Base-by-base conservation (phyloP, 129 eudicot genomes). In the Chrysanthemum seticuspe region DNA sequence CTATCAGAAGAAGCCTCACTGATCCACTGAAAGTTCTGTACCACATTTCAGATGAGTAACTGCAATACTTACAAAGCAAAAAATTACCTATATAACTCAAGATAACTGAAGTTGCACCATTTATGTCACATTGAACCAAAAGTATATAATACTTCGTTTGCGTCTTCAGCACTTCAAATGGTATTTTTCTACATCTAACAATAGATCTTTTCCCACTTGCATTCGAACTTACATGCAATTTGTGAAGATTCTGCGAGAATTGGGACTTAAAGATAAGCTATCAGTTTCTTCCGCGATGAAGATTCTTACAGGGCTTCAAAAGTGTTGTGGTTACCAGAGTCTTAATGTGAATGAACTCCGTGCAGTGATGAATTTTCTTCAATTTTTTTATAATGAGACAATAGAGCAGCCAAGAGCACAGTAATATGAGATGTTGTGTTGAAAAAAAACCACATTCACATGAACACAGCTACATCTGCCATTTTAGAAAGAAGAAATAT, bases 181-280 rank as follows among this genome's bases (percentile, higher is more conserved):
- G 62, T 61, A 12, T 61, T 23, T 61, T 23, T 7, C 1, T n/a
- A 45, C 44, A 10, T 61, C 45, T 10, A 3, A 61, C 44, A 15
- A 5, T 27, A 61, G 44, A 61, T 7, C 1, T 25, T 25, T 10
- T 6, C 10, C 58, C 71, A 19, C 40, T 67, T 48, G 40, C 58
- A 49, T 67, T 21, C 19, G 18, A 67, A 67, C 71, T 67, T 67
- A 67, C 71, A 40, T 45, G 6, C 71, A 36, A 48, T 67, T 11
- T 67, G 57, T 67, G 71, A 67, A 11, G 71, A 67, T 67, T 67
- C 56, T 67, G 7, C 49, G 50, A 67, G 71, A 67, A 67, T 10
- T 67, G 0, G 58, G 56, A 16, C 58, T 67, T 5, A 6, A 67
- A 5, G 71, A 67, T 15, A 47, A 11, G 13, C 71, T 67, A 47